Base-by-base conservation (phyloP, 495 filamentous ascomycete species). In the Penicillium turbatum region DNA sequence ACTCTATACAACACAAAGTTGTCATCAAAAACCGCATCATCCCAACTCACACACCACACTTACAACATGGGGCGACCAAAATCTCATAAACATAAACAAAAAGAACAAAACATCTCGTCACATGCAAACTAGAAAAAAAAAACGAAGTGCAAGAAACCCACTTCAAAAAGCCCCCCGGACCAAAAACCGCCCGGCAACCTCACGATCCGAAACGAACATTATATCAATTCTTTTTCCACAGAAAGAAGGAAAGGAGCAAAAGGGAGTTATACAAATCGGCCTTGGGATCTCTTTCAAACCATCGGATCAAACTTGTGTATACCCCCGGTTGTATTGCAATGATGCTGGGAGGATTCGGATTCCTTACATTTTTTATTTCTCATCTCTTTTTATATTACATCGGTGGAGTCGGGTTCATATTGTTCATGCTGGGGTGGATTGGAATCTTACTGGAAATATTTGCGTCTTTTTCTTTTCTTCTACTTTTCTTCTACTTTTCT, bases 301-400 rank as follows among this genome's bases (percentile, higher is more conserved):
- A 13, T 51, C 42, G 38, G 38, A 35, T 41, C 47, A 49, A 43
- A 27, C 38, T 51, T 43, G 35, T 51, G 49, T 43, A 51, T 51
- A 51, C 21, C 49, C 32, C 19, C 47, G 34, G 48, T 41, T 51
- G 38, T 38, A 51, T 51, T 51, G 39, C 47, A 49, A 49, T 49
- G 47, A 16, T 2, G n/a, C 21, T 32, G 30, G 17, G 43, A 4
- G 21, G 21, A 24, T 24, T 24, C 21, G 38, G 37, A 35, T 43
- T 34, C 24, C 15, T 30, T 30, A 29, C 12, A 27, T 37, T 21
- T 41, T 4, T 24, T 4, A 24, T 24, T 51, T 51, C 48, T 51
- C 37, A 39, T 41, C 15, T 39, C 48, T 34, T 51, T 48, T 42
- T 42, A n/a, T n/a, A n/a, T n/a, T 26, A 51, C 19, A 43, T 43